These are phyloP conservation scores for Exobasidium rhododendri DNA, from an alignment of 1,284 basidiomycete genomes.

Conservation along the genomic window DNA sequence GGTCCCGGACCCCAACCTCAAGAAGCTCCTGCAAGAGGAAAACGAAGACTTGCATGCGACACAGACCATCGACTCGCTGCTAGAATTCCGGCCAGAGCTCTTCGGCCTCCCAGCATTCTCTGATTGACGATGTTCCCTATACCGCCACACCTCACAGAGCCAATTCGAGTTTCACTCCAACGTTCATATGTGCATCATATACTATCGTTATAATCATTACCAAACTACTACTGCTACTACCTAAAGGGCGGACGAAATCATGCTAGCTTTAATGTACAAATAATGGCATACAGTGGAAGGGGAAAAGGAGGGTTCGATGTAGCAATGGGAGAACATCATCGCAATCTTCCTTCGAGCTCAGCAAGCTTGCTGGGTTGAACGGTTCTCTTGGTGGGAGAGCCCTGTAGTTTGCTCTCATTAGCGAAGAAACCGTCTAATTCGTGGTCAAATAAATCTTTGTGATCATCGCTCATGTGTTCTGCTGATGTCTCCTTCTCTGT, in stretches of 20 bases:
- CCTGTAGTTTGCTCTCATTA: constrained; percentile 23
- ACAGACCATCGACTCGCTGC: constrained; percentile 44
- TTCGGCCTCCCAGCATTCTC: constrained; percentile 51
- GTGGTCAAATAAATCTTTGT: constrained; percentile 37
- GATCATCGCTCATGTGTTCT: constrained; percentile 30
- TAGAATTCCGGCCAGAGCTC: constrained; percentile 45
- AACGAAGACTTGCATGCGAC: constrained; percentile 36
- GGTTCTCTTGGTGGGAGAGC: constrained; percentile 11
- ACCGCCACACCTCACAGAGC: too few species aligned
- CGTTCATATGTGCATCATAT: background rate
- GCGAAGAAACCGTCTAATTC: constrained; percentile 32
- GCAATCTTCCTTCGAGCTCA: constrained; percentile 35
- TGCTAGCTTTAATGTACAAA: background rate
- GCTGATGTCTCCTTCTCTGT: constrained; percentile 7
- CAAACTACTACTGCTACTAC: too few species aligned
- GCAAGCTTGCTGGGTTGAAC: constrained; percentile 40
- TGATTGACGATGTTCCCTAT: too few species aligned
- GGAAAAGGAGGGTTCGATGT: background rate
- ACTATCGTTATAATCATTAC: background rate
- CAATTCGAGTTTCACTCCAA: too few species aligned
- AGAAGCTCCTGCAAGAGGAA: constrained; percentile 5
- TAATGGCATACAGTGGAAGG: background rate
- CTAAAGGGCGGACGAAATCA: too few species aligned
- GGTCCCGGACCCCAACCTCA: constrained; percentile 48
- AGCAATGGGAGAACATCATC: constrained; percentile 7